Evolutionary conservation across 2,329 filamentous ascomycete genomes (phyloP).

Genomic region (Fonsecaea erecta): DNA sequence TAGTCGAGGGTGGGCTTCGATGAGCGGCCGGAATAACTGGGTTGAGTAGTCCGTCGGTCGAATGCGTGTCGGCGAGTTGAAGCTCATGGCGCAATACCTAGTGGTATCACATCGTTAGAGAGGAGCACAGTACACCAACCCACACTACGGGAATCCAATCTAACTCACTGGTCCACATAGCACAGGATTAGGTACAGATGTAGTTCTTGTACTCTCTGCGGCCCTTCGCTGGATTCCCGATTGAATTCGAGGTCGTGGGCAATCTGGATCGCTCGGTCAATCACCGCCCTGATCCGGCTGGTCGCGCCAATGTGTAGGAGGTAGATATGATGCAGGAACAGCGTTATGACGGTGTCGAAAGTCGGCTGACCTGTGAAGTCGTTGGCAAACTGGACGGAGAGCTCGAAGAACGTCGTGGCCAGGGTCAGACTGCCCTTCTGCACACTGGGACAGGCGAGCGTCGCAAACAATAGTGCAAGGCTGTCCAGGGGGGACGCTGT

Average conservation of each 20-base stretch:
- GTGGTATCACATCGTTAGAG: neutral
- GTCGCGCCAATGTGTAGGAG: neutral
- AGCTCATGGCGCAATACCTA: slow-evolving; percentile 1
- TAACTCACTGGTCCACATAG: neutral
- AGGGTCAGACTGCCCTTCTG: neutral
- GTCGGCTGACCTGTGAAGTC: neutral
- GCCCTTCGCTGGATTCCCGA: neutral
- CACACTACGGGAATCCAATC: too few relatives aligned
- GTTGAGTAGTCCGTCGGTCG: neutral
- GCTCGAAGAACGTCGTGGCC: neutral
- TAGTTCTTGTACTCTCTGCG: neutral
- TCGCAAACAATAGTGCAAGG: neutral
- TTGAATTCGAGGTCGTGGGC: neutral
- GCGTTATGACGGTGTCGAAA: neutral
- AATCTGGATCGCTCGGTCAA: neutral
- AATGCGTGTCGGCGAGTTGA: neutral
- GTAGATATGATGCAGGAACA: neutral
- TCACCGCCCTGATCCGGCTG: neutral
- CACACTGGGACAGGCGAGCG: neutral
- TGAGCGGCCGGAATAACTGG: neutral
- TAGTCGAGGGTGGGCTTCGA: neutral
- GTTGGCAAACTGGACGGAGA: neutral
- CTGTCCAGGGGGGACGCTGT: neutral
- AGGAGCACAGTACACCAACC: neutral
- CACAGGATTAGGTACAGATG: neutral